Base-by-base conservation (phyloP, 352 stramenopile genomes). In the Pythium oligandrum region DNA sequence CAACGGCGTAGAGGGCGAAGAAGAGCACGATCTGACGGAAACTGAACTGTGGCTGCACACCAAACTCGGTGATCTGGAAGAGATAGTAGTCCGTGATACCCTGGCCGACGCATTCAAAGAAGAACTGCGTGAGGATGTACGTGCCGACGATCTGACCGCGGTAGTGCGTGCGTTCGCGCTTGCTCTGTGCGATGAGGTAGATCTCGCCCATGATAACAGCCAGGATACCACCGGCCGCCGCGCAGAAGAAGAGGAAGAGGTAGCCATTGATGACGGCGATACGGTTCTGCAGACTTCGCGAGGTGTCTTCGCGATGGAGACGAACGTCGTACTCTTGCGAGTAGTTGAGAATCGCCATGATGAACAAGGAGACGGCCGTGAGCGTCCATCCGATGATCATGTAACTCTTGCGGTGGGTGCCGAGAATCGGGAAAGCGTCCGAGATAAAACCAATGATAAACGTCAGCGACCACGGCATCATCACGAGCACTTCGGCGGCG, bases 371-470 rank as follows among this genome's bases (percentile, higher is more conserved):
- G 3, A 80, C 17, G 4, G 78, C 45, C 4, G 70, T 60, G n/a
- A 77, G 40, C 12, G 59, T 33, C 78, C 78, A 86, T 4, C 65
- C 78, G 12, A 66, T 34, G 3, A 88, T 55, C 34, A 86, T 77
- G 59, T 86, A 88, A 3, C 67, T 33, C 52, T 86, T 86, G 6
- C 78, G 65, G 39, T 75, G 55, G 31, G 59, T 63, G n/a, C 68
- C 70, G 10, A 82, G 48, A 37, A 88, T 47, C 0, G 75, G 61
- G 8, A 81, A 42, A 6, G 63, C 53, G 54, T 88, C 78, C 1
- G 78, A 85, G 40, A 82, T 48, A 44, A 86, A 85, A 17, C 75
- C 89, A 42, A 93, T 72, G 30, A 95, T 45, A 38, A 96, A 84
- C 55, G 90, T 93, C 38, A 90, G 66, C n/a, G 81, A 54, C 71